Percentiles rank a stretch among this genome's conserved stretches.
Conservation (phyloP, 2,329 filamentous ascomycete genomes). For the Helicocarpus griseus region DNA sequence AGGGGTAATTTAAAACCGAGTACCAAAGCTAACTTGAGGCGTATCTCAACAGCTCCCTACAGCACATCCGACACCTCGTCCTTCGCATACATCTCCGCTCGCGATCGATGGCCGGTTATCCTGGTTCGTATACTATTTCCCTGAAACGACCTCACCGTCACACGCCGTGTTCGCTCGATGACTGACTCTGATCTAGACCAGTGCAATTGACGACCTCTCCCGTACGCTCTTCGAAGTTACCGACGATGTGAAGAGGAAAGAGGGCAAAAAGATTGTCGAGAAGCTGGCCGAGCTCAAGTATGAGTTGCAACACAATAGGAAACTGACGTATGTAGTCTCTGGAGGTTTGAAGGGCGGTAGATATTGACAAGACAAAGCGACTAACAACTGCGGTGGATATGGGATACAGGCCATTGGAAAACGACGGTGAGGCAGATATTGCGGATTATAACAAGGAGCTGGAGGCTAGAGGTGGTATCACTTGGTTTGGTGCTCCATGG, state of each 20-base stretch:
- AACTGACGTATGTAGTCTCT: constrained; percentile 52
- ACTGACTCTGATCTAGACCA: constrained; percentile 49
- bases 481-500: constrained; percentile 82
- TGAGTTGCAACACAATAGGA: constrained; percentile 81
- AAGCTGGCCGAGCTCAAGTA: constrained; percentile 80
- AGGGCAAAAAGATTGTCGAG: constrained; percentile 79
- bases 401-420: constrained; percentile 52
- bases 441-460: constrained; percentile 79
- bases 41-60: constrained; percentile 54
- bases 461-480: constrained; percentile 58
- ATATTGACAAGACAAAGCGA: no score
- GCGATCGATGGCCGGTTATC: constrained; percentile 88
- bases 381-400: background rate
- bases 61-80: constrained; percentile 72
- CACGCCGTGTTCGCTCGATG: constrained; percentile 14
- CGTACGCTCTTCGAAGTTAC: constrained; percentile 45
- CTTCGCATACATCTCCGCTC: constrained; percentile 77
- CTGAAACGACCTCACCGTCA: background rate
- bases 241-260: constrained; percentile 52
- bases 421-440: constrained; percentile 71
- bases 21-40: constrained; percentile 13
- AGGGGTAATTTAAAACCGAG: background rate
- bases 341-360: no score
- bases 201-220: constrained; percentile 91
- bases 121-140: constrained; percentile 48